Base-by-base conservation (phyloP, 2,329 filamentous ascomycete species). In the Ophiocordyceps camponoti-rufipedis region DNA sequence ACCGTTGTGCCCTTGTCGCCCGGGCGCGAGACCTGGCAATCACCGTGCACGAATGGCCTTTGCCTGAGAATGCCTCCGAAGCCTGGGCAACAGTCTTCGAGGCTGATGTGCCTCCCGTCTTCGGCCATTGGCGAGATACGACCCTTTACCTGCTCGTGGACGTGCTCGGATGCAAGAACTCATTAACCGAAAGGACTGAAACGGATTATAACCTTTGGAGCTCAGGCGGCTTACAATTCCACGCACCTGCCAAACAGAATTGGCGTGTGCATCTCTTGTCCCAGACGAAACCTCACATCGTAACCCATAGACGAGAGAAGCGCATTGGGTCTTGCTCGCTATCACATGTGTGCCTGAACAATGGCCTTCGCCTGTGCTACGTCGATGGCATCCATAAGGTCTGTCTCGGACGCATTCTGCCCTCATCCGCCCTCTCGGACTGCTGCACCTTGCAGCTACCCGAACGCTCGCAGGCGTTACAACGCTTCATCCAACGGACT, bases 21-120 rank as follows among this genome's bases (percentile, higher is more conserved):
- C 1, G 55, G n/a, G 71, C 71, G 0, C 42, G 60, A 0, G 2
- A 4, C 0, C 46, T 80, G 0, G 35, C 28, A 0, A 76, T 81
- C 8, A 1, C 40, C 0, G 53, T 74, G 9, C 62, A 74, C 48
- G 77, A 81, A 52, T 79, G 72, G 72, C 74, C 75, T 0, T 57
- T 80, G 0, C 67, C 73, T 0, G 29, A 40, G 0, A 14, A 61
- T 0, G 0, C 41, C 0, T n/a, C 49, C 0, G 28, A 61, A 13
- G 63, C 64, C 0, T 68, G 72, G 49, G 58, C 70, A 0, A 64
- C 63, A 0, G 61, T 79, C 0, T 80, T 80, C 33, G 75, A 80
- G 48, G 57, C 79, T 0, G 46, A 50, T 0, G 48, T 66, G 0
- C 74, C 74, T 0, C 0, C 11, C 0, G n/a, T 11, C 0, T 69